Conservation (phyloP, 306 rosid genomes). For the Castanospermum australe region DNA sequence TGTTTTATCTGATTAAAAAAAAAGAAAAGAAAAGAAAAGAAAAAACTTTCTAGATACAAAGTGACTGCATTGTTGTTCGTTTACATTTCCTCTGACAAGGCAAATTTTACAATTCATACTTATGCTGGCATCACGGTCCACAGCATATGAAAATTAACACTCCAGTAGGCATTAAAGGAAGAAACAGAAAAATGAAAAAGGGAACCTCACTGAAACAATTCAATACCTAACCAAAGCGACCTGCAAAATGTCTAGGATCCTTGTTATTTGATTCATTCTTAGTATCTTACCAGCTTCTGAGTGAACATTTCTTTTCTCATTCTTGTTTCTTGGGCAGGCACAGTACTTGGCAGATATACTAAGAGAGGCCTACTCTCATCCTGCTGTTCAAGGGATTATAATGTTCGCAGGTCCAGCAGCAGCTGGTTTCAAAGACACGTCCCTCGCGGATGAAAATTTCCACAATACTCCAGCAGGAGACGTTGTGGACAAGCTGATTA, state of each 20-base stretch:
- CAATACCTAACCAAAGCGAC: neutral
- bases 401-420: constrained; percentile 65
- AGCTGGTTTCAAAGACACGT: constrained; percentile 56
- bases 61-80: neutral
- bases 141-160: neutral
- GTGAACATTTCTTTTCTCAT: neutral
- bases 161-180: neutral
- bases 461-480: constrained; percentile 67
- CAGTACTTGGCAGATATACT: constrained; percentile 63
- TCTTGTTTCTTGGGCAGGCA: constrained; percentile 43
- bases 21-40: no score
- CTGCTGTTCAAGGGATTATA: constrained; percentile 76
- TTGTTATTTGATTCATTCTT: neutral
- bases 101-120: neutral
- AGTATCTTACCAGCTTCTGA: neutral
- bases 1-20: neutral
- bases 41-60: neutral
- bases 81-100: neutral
- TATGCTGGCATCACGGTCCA: neutral
- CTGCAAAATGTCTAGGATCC: neutral
- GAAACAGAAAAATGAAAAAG: constrained; percentile 1
- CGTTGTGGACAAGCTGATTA: constrained; percentile 68
- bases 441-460: constrained; percentile 56
- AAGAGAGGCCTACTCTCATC: constrained; percentile 72
- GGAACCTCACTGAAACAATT: neutral